Percentiles rank a stretch among this genome's conserved stretches.
Evolutionary conservation across 129 eudicot genomes (phyloP).

Genomic region (Ambrosia artemisiifolia): DNA sequence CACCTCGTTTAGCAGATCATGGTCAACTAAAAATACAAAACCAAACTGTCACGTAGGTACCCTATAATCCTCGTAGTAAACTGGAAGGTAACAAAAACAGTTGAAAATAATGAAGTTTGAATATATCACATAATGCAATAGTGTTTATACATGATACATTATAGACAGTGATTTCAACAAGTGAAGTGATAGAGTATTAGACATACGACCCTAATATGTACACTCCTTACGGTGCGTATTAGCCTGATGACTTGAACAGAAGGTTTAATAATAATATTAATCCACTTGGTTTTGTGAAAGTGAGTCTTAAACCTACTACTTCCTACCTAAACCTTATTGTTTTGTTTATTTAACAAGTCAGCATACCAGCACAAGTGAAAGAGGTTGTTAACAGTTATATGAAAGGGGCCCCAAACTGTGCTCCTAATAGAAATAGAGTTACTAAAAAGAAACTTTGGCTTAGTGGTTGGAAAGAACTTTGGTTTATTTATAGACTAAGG

Average conservation of each 20-base stretch:
- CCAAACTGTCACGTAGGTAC: neutral
- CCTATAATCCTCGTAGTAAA: no score
- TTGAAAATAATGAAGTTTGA: neutral
- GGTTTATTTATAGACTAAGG: no score
- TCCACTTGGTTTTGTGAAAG: neutral
- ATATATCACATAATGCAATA: neutral
- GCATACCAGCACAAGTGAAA: neutral
- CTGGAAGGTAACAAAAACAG: neutral
- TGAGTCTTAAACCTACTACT: neutral
- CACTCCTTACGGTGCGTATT: neutral
- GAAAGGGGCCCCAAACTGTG: neutral
- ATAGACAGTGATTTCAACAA: neutral
- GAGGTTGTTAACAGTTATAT: neutral
- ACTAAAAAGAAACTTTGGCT: neutral
- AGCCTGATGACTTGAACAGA: slow-evolving; percentile 3
- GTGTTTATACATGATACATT: neutral
- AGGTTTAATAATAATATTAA: neutral
- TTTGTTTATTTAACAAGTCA: neutral
- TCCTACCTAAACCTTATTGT: neutral
- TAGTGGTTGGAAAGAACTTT: no score
- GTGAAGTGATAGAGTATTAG: neutral
- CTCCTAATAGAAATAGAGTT: neutral
- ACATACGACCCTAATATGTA: neutral
- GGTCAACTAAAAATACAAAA: neutral
- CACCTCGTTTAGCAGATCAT: slow-evolving; percentile 12